Evolutionary conservation across 176 grass and related monocot species (phyloP), one percentile per base, ranked within the genome.

Genomic region (Tillandsia leiboldiana): DNA sequence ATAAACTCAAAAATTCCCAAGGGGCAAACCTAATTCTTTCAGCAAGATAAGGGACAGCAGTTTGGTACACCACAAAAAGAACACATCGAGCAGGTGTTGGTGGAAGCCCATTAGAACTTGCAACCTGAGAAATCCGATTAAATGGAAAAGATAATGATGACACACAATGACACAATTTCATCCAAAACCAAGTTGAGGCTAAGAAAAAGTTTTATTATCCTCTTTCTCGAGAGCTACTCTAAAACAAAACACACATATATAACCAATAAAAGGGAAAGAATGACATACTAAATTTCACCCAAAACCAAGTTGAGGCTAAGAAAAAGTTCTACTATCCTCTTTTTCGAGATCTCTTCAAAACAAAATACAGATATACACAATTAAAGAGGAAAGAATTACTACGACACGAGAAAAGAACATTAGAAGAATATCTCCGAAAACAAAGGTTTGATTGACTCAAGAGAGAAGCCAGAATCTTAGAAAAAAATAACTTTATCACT

Each of bases 41-140:
- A 67, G 86, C 89, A 49, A 97, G 81, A 83, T 92, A 97, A 9
- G 94, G 86, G 33, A 97, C 65, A 12, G 82, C 77, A 77, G 89
- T 97, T 77, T 97, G 89, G 62, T 97, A 97, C 68, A 97, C 64
- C 70, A 97, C 87, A 77, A 92, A 97, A 81, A 97, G 81, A 47
- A 92, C 82, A 66, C 79, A 58, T 62, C 86, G 86, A 53, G 89
- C 89, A 81, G 89, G 89, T 65, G 94, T 97, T 24, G 94, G 89
- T 14, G 89, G 86, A 73, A 97, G 80, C 49, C 89, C 89, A 68
- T 90, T 81, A 12, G 75, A 87, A 68, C 86, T 87, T 72, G 86
- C 88, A 70, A 97, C 77, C 94, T 97, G 64, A 51, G 73, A 42
- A 54, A 62, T 72, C 65, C 49, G 76, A 68, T 65, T 24, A 84